Conservation (phyloP, 2,329 filamentous ascomycete genomes). For the Daldinia sp. region DNA sequence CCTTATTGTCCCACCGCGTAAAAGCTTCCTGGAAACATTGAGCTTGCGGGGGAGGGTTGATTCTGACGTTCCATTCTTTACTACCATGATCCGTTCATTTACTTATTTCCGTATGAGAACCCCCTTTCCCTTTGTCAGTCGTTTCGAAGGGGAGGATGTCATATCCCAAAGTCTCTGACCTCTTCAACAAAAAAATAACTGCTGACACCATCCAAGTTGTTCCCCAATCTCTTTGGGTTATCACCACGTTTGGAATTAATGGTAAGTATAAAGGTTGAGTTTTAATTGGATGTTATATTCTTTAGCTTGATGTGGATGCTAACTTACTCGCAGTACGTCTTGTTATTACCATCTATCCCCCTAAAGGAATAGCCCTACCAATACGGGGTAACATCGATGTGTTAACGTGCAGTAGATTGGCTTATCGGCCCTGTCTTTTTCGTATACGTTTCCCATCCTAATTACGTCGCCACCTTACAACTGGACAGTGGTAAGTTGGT, state of each 20-base stretch:
- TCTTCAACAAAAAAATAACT: too few relatives aligned
- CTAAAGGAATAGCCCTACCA: background rate
- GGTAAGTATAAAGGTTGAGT: constrained; percentile 22
- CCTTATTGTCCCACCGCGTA: constrained; percentile 51
- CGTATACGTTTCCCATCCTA: constrained; percentile 60
- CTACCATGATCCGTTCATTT: constrained; percentile 58
- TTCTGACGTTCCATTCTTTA: constrained; percentile 57
- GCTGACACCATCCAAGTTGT: constrained; percentile 43
- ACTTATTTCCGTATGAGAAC: constrained; percentile 55
- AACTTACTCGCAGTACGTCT: constrained; percentile 33
- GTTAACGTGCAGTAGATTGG: constrained; percentile 52
- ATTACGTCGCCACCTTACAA: constrained; percentile 58
- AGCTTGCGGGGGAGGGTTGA: constrained; percentile 57
- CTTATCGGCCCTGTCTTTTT: constrained; percentile 60
- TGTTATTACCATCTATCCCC: constrained; percentile 5
- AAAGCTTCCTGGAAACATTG: constrained; percentile 56
- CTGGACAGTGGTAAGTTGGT: constrained; percentile 55
- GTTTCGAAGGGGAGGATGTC: background rate
- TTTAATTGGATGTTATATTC: background rate
- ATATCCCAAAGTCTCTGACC: background rate
- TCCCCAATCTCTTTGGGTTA: constrained; percentile 61
- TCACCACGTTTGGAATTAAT: constrained; percentile 60
- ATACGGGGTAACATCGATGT: background rate
- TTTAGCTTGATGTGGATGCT: constrained; percentile 8
- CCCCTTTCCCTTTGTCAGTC: background rate